Percentiles rank a stretch among this genome's conserved stretches.
Conservation (phyloP, 352 stramenopile genomes). For the Aphanomyces stellatus region DNA sequence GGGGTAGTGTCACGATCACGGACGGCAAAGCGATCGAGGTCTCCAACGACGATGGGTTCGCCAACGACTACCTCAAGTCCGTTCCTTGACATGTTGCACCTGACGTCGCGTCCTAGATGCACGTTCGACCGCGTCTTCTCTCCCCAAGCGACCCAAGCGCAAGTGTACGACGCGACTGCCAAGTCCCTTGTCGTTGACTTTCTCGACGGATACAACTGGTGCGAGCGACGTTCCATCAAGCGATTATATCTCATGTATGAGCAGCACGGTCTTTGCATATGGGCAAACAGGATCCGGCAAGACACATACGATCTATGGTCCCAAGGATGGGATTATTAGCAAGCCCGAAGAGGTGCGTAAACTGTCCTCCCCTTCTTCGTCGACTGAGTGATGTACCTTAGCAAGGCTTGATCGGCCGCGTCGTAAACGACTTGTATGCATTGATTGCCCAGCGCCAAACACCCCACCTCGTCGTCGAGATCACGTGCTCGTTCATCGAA, state of each 20-base stretch:
- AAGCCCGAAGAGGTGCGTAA: conserved; percentile 40
- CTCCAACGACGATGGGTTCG: conserved; percentile 10
- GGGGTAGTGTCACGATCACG: conserved; percentile 10
- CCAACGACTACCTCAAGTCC: conserved; percentile 14
- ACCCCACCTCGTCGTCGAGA: conserved; percentile 28
- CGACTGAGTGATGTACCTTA: not conserved
- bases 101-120: conserved; percentile 24
- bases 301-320: conserved; percentile 64
- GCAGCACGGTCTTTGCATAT: conserved; percentile 47
- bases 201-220: conserved; percentile 72
- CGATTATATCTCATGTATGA: not conserved
- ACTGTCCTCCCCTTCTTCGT: too few relatives aligned
- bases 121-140: conserved; percentile 69
- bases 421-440: conserved; percentile 42
- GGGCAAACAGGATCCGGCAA: conserved; percentile 45
- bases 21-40: conserved; percentile 16
- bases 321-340: conserved; percentile 47
- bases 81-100: not conserved
- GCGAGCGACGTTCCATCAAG: not conserved
- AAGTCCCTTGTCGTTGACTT: conserved; percentile 57
- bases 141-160: conserved; percentile 40
- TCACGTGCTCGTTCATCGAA: conserved; percentile 71
- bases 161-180: conserved; percentile 62
- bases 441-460: conserved; percentile 25
- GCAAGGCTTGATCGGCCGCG: conserved; percentile 54